Evolutionary conservation across 495 filamentous ascomycete species (phyloP).

Genomic region (Cryomyces antarcticus): DNA sequence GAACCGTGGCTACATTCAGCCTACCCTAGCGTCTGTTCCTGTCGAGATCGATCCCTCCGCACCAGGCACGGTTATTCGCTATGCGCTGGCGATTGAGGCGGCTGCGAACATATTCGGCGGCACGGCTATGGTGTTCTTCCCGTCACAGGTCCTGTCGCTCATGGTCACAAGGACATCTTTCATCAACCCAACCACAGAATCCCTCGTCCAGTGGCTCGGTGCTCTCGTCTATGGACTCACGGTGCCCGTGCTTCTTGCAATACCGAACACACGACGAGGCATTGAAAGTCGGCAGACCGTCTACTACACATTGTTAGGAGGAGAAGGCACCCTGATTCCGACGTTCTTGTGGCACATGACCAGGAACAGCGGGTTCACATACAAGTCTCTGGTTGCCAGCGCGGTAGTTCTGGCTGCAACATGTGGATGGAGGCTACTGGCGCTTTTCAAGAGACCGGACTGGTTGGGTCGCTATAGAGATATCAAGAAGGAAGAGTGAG

Average conservation of each 20-base stretch:
- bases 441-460: slow-evolving; percentile 1
- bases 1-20: not conserved
- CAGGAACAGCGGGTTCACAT: slow-evolving; percentile 4
- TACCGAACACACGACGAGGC: slow-evolving; percentile 7
- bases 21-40: not conserved
- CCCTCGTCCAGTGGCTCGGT: slow-evolving; percentile 4
- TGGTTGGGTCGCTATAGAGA: slow-evolving; percentile 6
- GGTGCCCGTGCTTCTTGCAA: slow-evolving; percentile 5
- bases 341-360: slow-evolving; percentile 1
- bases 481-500: not conserved
- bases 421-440: not conserved
- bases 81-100: slow-evolving; percentile 4
- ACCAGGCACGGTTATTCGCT: slow-evolving; percentile 1
- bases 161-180: slow-evolving; percentile 4
- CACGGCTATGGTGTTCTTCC: slow-evolving; percentile 3
- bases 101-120: slow-evolving; percentile 2
- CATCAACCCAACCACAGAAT: slow-evolving; percentile 4
- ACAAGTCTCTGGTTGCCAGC: not conserved
- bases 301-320: slow-evolving; percentile 4
- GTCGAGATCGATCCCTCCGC: slow-evolving; percentile 1
- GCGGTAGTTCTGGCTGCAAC: slow-evolving; percentile 1
- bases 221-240: slow-evolving; percentile 2
- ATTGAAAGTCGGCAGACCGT: slow-evolving; percentile 4
- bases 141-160: slow-evolving; percentile 1
- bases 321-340: slow-evolving; percentile 4